Percentiles rank a stretch among this genome's conserved stretches.
phyloP scores from a whole-genome alignment of 129 eudicot species.

The Heracleum sosnowskyi region DNA sequence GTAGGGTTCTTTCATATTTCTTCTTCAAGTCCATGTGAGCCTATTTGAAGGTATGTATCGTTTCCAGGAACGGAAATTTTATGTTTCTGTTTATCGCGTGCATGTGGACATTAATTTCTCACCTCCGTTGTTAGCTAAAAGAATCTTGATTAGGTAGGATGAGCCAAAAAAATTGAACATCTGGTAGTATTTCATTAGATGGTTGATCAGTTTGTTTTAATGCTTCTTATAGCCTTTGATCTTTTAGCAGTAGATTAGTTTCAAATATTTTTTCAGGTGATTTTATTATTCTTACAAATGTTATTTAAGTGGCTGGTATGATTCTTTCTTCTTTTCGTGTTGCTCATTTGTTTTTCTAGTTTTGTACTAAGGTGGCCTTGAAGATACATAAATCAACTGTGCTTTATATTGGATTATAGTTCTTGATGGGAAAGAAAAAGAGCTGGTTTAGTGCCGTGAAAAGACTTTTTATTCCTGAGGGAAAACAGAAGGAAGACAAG shows the following conservation, averaged over 20 bases:
- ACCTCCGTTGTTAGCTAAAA: background rate
- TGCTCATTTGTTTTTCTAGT: background rate
- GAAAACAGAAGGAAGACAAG: constrained; percentile 41
- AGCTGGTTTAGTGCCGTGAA: constrained; percentile 52
- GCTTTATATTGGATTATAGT: background rate
- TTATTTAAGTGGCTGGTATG: background rate
- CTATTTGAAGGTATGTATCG: constrained; percentile 3
- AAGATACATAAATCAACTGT: constrained; percentile 1
- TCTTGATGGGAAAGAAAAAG: constrained; percentile 55
- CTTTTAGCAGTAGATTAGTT: background rate
- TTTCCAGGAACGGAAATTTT: background rate
- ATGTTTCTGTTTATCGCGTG: background rate
- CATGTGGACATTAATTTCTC: background rate
- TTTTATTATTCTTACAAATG: too few relatives aligned
- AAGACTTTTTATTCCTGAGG: constrained; percentile 45
- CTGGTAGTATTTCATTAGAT: background rate
- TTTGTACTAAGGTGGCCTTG: constrained; percentile 8
- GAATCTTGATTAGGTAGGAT: background rate
- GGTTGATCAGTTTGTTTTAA: background rate
- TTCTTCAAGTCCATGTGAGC: background rate
- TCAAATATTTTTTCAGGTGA: background rate
- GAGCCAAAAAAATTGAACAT: background rate
- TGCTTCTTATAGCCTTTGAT: background rate
- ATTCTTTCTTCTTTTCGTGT: background rate
- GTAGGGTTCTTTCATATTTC: background rate